These are phyloP conservation scores for Aspergillus carlsbadensis DNA, from an alignment of 495 filamentous ascomycete genomes.

Conservation along the genomic window DNA sequence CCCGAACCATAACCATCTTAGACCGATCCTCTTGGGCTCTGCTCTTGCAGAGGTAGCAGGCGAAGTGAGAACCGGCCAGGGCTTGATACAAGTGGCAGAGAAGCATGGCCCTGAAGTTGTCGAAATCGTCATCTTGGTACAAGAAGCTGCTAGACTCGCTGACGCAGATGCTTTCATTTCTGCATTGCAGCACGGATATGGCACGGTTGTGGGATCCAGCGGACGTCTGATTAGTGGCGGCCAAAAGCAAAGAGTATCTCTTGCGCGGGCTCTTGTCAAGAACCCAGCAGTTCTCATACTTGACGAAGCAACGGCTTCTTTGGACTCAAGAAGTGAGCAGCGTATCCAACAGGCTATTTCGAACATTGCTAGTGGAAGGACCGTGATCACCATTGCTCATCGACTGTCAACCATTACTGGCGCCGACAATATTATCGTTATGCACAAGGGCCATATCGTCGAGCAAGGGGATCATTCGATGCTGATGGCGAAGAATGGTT, in stretches of 20 bases:
- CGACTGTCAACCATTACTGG: slow-evolving; percentile 50
- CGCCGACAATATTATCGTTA: slow-evolving; percentile 67
- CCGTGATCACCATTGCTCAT: slow-evolving; percentile 50
- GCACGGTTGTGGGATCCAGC: slow-evolving; percentile 52
- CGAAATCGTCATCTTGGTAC: slow-evolving; percentile 39
- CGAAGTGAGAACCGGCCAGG: slow-evolving; percentile 34
- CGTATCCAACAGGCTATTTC: slow-evolving; percentile 52
- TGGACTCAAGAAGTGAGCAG: slow-evolving; percentile 54
- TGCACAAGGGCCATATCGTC: slow-evolving; percentile 53
- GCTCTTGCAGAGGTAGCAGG: slow-evolving; percentile 32
- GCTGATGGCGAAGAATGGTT: slow-evolving; percentile 36
- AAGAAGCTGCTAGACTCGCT: slow-evolving; percentile 39
- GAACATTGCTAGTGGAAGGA: slow-evolving; percentile 43
- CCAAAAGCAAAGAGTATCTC: slow-evolving; percentile 64
- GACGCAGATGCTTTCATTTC: slow-evolving; percentile 47
- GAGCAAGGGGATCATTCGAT: slow-evolving; percentile 54
- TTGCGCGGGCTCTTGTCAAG: slow-evolving; percentile 72
- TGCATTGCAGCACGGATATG: slow-evolving; percentile 48
- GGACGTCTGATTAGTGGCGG: slow-evolving; percentile 61
- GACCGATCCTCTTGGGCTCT: slow-evolving; percentile 27
- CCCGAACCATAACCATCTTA: slow-evolving; percentile 42
- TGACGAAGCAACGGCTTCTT: slow-evolving; percentile 72
- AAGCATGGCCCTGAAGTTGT: slow-evolving; percentile 28
- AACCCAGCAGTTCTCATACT: slow-evolving; percentile 79
- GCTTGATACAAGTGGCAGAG: slow-evolving; percentile 32